Conservation (phyloP, 2,329 filamentous ascomycete species). For the Esteya vermicola region DNA sequence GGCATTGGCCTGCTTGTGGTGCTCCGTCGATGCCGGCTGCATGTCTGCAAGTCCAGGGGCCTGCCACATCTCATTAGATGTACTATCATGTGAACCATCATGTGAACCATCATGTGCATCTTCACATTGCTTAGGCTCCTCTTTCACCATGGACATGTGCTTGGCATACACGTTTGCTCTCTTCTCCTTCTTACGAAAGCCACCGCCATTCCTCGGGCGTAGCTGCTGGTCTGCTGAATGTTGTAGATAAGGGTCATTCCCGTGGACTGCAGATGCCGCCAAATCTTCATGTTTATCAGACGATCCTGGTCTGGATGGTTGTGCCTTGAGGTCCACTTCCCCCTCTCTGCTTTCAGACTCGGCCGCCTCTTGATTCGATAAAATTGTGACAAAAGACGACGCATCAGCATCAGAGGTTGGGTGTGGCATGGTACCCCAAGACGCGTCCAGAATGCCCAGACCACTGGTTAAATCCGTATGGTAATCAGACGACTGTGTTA, state of each 20-base stretch:
- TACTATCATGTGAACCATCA: too few relatives aligned
- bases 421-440: conserved; percentile 15
- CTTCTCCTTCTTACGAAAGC: conserved; percentile 5
- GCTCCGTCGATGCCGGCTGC: conserved; percentile 4
- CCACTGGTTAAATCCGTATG: neutral
- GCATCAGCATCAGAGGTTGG: conserved; percentile 14
- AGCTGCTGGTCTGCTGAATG: neutral
- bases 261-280: neutral
- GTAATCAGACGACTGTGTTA: neutral
- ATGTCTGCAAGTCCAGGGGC: too few relatives aligned
- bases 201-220: neutral
- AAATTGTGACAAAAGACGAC: conserved; percentile 13
- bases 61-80: too few relatives aligned
- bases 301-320: too few relatives aligned
- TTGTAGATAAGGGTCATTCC: neutral
- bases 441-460: conserved; percentile 10
- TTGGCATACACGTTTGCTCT: conserved; percentile 1
- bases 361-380: conserved; percentile 7
- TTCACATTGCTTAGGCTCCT: neutral
- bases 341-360: neutral
- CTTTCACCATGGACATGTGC: conserved; percentile 6
- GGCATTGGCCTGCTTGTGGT: conserved; percentile 14
- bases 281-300: too few relatives aligned
- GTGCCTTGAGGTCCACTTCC: neutral
- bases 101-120: too few relatives aligned